Evolutionary conservation across 306 rosid species (phyloP).

Genomic region (Purshia tridentata): DNA sequence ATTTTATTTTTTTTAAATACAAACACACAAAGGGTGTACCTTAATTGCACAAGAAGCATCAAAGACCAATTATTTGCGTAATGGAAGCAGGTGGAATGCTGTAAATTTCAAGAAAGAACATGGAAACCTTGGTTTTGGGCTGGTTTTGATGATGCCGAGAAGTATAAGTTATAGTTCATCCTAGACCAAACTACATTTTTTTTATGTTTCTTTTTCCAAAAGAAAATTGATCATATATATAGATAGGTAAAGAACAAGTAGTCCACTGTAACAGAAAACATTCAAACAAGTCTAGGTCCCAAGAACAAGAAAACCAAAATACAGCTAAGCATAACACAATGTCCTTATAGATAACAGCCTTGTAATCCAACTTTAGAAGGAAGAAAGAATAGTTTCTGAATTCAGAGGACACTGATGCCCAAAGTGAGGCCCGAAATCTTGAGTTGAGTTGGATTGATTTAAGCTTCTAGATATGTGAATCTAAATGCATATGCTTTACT

Average conservation of each 20-base stretch:
- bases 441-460: too few species aligned
- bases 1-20: background rate
- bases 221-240: too few species aligned
- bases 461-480: too few species aligned
- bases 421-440: too few species aligned
- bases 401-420: too few species aligned
- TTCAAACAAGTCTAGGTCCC: background rate
- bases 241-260: background rate
- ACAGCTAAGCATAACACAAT: too few species aligned
- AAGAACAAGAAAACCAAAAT: too few species aligned
- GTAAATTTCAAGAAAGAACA: background rate
- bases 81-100: background rate
- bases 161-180: background rate
- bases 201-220: background rate
- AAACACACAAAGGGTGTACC: background rate
- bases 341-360: too few species aligned
- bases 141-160: background rate
- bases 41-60: background rate
- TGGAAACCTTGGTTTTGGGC: background rate
- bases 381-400: too few species aligned
- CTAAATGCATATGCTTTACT: too few species aligned
- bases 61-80: background rate
- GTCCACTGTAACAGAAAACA: background rate
- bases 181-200: background rate
- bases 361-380: too few species aligned